Evolutionary conservation across 148 eudicot genomes (phyloP), one percentile per base, ranked within the genome.

Genomic region (Rhododendron williamsianum): DNA sequence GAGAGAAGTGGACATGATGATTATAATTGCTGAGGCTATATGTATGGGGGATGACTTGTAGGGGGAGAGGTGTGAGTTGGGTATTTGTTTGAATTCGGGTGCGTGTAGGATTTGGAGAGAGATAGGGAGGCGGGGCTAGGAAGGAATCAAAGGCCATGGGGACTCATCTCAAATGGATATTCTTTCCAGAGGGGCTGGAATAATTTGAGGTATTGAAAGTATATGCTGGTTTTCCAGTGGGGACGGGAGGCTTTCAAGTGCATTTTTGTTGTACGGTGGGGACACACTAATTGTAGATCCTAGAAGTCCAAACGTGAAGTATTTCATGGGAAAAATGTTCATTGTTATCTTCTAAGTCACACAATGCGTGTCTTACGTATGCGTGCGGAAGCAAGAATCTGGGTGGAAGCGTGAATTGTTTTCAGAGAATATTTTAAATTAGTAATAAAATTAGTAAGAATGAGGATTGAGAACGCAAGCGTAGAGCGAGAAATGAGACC

Each of bases 151-250:
- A 27, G 33, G 18, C 52, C 74, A 65, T 9, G 27, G 48, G 80
- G 10, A 41, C 12, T 41, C 25, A 27, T 63, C 49, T 82, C n/a
- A 0, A 2, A 65, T n/a, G 19, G 58, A 36, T 83, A 83, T 83
- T 69, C 78, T 83, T 3, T 11, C 0, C 36, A n/a, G 18, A 11
- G 11, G 33, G 36, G 46, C 38, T 25, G 76, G 86, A 84, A 84
- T 84, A 84, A 84, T 43, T 43, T 8, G 15, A 58, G 82, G 21
- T 33, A 10, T 25, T 84, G 27, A 15, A 76, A 84, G 82, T 16
- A 84, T 84, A 84, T 84, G 76, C 72, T 67, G 72, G 72, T 67
- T n/a, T 67, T 67, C 35, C 33, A 10, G 15, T 67, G 72, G 72
- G 33, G 65, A 58, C 65, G 65, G 60, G 60, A 4, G 65, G 21